Conservation (phyloP, 108 stramenopile genomes). For the Pseudonitzschia multiseries region DNA sequence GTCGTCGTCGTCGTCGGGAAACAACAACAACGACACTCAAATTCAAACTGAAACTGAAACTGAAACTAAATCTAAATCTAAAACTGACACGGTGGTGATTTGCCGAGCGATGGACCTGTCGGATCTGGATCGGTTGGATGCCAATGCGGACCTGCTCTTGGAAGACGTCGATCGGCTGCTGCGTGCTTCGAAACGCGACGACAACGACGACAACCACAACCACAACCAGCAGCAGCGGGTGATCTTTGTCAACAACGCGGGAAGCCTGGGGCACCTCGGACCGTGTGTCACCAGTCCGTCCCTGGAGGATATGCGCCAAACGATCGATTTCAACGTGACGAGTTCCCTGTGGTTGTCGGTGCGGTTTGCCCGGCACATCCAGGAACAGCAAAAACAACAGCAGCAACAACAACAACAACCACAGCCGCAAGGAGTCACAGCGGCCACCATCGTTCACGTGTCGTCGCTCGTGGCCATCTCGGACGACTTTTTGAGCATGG, state of each 20-base stretch:
- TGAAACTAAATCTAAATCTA: too few species aligned
- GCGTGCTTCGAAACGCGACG: neutral
- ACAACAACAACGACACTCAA: neutral
- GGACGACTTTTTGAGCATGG: slow-evolving; percentile 68
- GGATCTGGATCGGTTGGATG: slow-evolving; percentile 53
- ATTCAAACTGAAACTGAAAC: too few species aligned
- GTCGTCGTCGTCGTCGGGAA: slow-evolving; percentile 12
- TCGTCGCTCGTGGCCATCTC: slow-evolving; percentile 70
- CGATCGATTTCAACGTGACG: slow-evolving; percentile 76
- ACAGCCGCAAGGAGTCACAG: neutral
- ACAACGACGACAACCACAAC: neutral
- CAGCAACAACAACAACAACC: neutral
- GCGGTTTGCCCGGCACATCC: slow-evolving; percentile 37
- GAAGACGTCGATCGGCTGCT: slow-evolving; percentile 6
- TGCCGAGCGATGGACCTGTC: slow-evolving; percentile 60
- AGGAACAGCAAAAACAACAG: neutral
- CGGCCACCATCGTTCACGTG: slow-evolving; percentile 55
- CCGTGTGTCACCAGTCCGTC: slow-evolving; percentile 35
- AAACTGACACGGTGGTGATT: too few species aligned
- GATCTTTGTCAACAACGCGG: slow-evolving; percentile 77
- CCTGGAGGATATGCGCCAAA: slow-evolving; percentile 43
- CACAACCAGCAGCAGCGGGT: slow-evolving; percentile 32
- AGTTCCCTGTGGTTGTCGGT: slow-evolving; percentile 58
- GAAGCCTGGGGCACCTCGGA: slow-evolving; percentile 65
- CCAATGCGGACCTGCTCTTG: slow-evolving; percentile 43